These are phyloP conservation scores for Polygonum maritimum DNA, from an alignment of 148 eudicot genomes.

Conservation along the genomic window DNA sequence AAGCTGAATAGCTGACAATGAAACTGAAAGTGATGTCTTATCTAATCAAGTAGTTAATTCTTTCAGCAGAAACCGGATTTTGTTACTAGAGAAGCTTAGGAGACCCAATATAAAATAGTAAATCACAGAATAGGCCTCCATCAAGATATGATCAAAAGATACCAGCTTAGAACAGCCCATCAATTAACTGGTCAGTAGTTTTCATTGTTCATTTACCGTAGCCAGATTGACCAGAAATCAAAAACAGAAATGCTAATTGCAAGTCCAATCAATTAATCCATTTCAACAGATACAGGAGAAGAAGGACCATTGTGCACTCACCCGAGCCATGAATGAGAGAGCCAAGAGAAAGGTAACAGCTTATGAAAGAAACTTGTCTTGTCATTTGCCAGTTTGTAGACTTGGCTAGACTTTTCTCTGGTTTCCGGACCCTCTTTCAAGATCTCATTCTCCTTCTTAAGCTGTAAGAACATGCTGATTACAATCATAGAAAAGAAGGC, in stretches of 20 bases:
- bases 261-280: not conserved
- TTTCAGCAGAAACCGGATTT: not conserved
- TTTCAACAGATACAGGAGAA: not conserved
- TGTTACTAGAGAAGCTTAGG: not conserved
- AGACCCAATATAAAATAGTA: not conserved
- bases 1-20: not conserved
- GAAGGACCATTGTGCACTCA: not conserved
- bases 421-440: slow-evolving; percentile 31
- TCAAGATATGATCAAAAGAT: not conserved
- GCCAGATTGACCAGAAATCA: not conserved
- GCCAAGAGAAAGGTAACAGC: not conserved
- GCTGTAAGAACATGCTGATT: slow-evolving; percentile 19
- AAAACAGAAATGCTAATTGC: not conserved
- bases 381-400: not conserved
- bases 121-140: not conserved
- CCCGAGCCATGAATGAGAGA: not conserved
- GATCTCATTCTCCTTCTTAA: slow-evolving; percentile 35
- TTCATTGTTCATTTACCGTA: not conserved
- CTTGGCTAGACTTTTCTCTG: slow-evolving; percentile 16
- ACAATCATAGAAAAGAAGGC: not conserved
- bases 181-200: not conserved
- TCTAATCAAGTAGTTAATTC: no score
- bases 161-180: not conserved
- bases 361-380: not conserved
- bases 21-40: not conserved